Conservation (phyloP, 2,329 filamentous ascomycete genomes). For the Cytospora piceae region DNA sequence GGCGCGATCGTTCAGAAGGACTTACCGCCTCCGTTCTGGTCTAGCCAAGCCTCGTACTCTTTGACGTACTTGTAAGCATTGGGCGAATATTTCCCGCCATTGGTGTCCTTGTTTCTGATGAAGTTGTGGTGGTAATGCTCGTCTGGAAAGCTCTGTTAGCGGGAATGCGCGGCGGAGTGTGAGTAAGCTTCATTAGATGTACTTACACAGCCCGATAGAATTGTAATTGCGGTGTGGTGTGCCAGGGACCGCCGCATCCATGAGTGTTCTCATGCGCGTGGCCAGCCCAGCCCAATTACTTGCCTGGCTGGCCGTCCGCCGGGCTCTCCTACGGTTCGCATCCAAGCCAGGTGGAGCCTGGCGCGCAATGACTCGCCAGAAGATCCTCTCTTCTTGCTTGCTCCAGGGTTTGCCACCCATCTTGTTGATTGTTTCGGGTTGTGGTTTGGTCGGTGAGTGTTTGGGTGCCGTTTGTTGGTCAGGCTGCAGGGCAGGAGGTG, state of each 20-base stretch:
- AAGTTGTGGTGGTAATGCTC: slow-evolving; percentile 42
- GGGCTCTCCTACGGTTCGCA: slow-evolving; percentile 28
- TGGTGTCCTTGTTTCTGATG: not conserved
- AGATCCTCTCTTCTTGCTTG: slow-evolving; percentile 50
- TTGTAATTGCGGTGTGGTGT: slow-evolving; percentile 37
- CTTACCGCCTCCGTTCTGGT: not conserved
- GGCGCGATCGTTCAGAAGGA: not conserved
- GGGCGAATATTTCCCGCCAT: slow-evolving; percentile 35
- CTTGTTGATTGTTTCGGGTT: slow-evolving; percentile 22
- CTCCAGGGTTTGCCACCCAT: slow-evolving; percentile 60
- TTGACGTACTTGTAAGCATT: slow-evolving; percentile 24
- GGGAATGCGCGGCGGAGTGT: slow-evolving; percentile 10
- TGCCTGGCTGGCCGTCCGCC: slow-evolving; percentile 30
- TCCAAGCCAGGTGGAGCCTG: slow-evolving; percentile 36
- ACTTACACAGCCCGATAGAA: slow-evolving; percentile 37
- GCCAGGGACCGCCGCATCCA: slow-evolving; percentile 30
- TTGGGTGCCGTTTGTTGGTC: slow-evolving; percentile 1
- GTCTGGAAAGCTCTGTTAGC: slow-evolving; percentile 31
- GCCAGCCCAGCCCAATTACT: slow-evolving; percentile 30
- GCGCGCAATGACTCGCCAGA: slow-evolving; percentile 46
- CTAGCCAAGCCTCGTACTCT: slow-evolving; percentile 1
- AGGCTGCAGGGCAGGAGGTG: not conserved
- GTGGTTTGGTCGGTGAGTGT: not conserved
- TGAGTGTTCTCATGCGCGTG: not conserved
- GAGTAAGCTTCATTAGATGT: not conserved